Evolutionary conservation across 2,329 filamentous ascomycete genomes (phyloP), one percentile per base, ranked within the genome.

Genomic region (Tolypocladium sp.): DNA sequence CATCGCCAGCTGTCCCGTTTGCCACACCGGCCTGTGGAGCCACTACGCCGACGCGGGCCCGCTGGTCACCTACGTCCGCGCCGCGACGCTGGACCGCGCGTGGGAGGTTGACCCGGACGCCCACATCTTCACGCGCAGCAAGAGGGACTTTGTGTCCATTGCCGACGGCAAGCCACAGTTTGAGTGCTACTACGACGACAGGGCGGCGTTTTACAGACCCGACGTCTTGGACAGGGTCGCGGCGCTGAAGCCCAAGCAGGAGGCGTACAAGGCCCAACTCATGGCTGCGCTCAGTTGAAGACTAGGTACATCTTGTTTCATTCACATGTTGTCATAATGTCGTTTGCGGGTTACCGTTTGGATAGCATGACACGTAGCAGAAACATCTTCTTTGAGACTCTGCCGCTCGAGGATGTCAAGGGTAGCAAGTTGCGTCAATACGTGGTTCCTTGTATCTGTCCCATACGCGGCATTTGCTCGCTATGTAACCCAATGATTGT

Each of bases 41-140:
- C 63, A 76, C 62, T 81, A 80, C 63, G 68, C 56, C 15, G 70
- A 69, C 42, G 61, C 60, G 15, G 70, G 71, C 2, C 63, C 64
- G 9, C 53, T 68, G 57, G 57, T 74, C 13, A 66, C 68, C 20
- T 79, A 73, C 62, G 63, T 82, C 12, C 72, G 76, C 44, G 74
- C 71, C 33, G 77, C 78, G 3, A 80, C 78, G 13, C 68, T 81
- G 55, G 78, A 79, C 64, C 63, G 65, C 17, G 67, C 72, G 8
- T 68, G 69, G 61, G 64, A 70, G 57, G 63, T 77, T 9, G 68
- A 70, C n/a, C 77, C 77, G 1, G 75, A 79, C 64, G 70, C 76
- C 25, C 77, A 81, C 65, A 76, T 79, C 56, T 81, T 68, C 61
- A 73, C 70, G 22, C 65, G 67, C 40, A 75, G 70, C 58, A 77